Percentiles rank a stretch among this genome's conserved stretches.
Conservation (phyloP, 2,329 filamentous ascomycete genomes). For the Cryphonectria carpinicola region DNA sequence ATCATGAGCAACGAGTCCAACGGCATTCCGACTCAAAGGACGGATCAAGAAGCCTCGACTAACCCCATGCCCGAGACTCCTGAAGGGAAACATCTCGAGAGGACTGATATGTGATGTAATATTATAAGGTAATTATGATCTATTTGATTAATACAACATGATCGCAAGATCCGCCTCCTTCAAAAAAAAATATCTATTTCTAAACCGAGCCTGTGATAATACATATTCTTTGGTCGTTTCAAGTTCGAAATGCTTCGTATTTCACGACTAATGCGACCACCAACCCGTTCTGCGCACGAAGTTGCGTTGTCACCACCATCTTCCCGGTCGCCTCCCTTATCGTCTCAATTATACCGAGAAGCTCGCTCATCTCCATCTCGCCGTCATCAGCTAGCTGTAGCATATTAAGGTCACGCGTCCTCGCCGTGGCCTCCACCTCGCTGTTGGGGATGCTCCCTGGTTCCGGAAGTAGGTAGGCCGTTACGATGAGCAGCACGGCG, state of each 20-base stretch:
- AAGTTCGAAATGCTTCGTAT: not conserved
- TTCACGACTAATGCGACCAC: constrained; percentile 1
- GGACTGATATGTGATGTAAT: not conserved
- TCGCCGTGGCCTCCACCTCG: constrained; percentile 33
- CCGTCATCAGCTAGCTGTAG: constrained; percentile 38
- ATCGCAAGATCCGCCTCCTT: not conserved
- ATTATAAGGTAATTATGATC: not conserved
- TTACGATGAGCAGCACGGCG: constrained; percentile 36
- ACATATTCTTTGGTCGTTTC: not conserved
- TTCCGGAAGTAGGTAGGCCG: constrained; percentile 34
- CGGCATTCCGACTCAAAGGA: not conserved
- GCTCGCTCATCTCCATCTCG: constrained; percentile 36
- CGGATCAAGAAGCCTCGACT: not conserved
- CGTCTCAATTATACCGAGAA: constrained; percentile 36
- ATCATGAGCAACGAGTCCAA: not conserved
- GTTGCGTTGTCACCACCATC: constrained; percentile 34
- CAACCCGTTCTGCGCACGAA: constrained; percentile 25
- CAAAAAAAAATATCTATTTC: not conserved
- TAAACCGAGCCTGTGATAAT: not conserved
- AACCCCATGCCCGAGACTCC: no score
- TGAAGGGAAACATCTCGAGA: not conserved
- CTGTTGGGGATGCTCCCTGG: constrained; percentile 29
- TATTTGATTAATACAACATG: no score
- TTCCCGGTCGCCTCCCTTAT: constrained; percentile 34
- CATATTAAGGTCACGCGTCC: constrained; percentile 37